Conservation (phyloP, 31 red algal genomes). For the Asparagopsis taxiformis region DNA sequence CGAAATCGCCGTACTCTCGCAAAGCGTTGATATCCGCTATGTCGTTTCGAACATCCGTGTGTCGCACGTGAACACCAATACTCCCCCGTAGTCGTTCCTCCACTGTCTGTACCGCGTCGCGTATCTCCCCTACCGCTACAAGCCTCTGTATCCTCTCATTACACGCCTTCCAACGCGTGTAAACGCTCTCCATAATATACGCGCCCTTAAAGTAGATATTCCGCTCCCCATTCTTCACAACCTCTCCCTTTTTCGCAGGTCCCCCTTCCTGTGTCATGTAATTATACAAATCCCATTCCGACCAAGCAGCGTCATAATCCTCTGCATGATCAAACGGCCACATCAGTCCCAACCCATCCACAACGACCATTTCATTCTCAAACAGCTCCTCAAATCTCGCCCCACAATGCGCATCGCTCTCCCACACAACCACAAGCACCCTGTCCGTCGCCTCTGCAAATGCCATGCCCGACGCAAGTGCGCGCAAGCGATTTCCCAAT, state of each 20-base stretch:
- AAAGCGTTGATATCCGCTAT: background rate
- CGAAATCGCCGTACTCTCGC: slow-evolving; percentile 22
- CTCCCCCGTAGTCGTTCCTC: background rate
- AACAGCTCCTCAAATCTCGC: slow-evolving; percentile 41
- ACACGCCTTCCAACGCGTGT: background rate
- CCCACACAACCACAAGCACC: slow-evolving; percentile 42
- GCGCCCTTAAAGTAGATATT: slow-evolving; percentile 51
- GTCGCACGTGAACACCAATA: slow-evolving; percentile 49
- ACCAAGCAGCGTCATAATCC: slow-evolving; percentile 28
- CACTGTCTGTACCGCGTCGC: background rate
- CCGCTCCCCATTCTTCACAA: background rate
- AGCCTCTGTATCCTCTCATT: slow-evolving; percentile 6
- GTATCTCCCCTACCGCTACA: background rate
- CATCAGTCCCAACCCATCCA: slow-evolving; percentile 3
- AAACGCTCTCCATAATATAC: slow-evolving; percentile 22
- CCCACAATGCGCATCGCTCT: slow-evolving; percentile 38
- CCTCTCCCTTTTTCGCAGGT: slow-evolving; percentile 29
- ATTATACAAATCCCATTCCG: slow-evolving; percentile 20
- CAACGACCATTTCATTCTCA: slow-evolving; percentile 25
- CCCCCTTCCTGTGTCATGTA: slow-evolving; percentile 54
- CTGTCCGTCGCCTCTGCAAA: slow-evolving; percentile 30
- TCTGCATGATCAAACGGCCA: slow-evolving; percentile 31
- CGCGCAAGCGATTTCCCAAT: slow-evolving; percentile 54
- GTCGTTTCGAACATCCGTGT: slow-evolving; percentile 19
- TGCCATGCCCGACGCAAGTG: slow-evolving; percentile 11